These are phyloP conservation scores for Metarhizium brunneum DNA, from an alignment of 2,329 filamentous ascomycete genomes.

Conservation along the genomic window DNA sequence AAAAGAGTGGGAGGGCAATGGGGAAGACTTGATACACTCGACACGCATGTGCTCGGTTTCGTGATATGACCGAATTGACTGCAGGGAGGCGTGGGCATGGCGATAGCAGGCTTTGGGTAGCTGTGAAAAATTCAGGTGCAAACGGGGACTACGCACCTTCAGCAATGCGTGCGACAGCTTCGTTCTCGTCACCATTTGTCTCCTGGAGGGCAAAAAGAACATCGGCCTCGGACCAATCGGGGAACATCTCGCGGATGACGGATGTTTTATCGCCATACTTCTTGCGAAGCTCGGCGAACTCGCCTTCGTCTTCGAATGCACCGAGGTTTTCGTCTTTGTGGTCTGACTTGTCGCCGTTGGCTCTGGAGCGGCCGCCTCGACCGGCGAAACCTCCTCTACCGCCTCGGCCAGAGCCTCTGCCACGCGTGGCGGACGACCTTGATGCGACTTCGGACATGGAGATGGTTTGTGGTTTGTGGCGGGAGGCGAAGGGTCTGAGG, in stretches of 20 bases:
- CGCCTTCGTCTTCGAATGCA: conserved; percentile 70
- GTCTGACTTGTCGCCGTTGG: conserved; percentile 61
- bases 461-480: conserved; percentile 26
- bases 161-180: conserved; percentile 68
- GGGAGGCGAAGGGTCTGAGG: conserved; percentile 63
- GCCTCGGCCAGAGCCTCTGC: conserved; percentile 83
- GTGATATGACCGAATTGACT: background rate
- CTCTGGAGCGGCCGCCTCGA: conserved; percentile 57
- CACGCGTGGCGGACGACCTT: conserved; percentile 73
- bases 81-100: background rate
- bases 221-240: conserved; percentile 92
- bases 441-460: conserved; percentile 91
- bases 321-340: conserved; percentile 48
- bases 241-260: conserved; percentile 85
- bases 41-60: background rate
- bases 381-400: conserved; percentile 69
- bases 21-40: background rate
- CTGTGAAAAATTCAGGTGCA: conserved; percentile 9
- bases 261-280: conserved; percentile 71
- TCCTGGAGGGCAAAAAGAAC: conserved; percentile 89
- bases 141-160: conserved; percentile 48
- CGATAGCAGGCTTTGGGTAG: background rate
- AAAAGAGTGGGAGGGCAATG: background rate
- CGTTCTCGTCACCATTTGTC: conserved; percentile 67
- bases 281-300: conserved; percentile 87